Evolutionary conservation across 1,284 basidiomycete species (phyloP).

Genomic region (Uromyces viciae-fabae): DNA sequence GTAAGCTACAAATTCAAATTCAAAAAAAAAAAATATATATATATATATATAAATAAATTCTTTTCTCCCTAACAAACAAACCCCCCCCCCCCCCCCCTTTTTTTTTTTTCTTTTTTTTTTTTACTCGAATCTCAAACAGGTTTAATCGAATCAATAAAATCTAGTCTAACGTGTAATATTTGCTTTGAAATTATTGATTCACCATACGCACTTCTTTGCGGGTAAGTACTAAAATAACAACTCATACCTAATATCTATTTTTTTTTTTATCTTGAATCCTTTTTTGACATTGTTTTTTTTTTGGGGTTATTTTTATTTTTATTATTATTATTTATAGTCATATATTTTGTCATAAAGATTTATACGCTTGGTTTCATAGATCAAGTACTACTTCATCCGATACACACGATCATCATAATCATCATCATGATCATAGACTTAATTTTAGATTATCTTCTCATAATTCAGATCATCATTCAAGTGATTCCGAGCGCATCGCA

Average conservation of each 20-base stretch:
- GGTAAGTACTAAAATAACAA: slow-evolving; percentile 11
- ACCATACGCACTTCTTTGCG: slow-evolving; percentile 46
- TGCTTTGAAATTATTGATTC: slow-evolving; percentile 47
- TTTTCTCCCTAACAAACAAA: too few relatives aligned
- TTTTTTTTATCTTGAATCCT: too few relatives aligned
- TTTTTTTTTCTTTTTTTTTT: background rate
- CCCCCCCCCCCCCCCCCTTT: background rate
- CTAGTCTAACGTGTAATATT: slow-evolving; percentile 47
- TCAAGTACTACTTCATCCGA: slow-evolving; percentile 4
- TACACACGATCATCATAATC: background rate
- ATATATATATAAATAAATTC: too few relatives aligned
- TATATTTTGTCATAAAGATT: slow-evolving; percentile 48
- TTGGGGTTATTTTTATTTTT: too few relatives aligned
- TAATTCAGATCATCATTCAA: background rate
- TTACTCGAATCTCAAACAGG: slow-evolving; percentile 33
- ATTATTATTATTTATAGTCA: slow-evolving; percentile 45
- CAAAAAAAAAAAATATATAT: background rate
- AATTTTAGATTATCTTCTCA: background rate
- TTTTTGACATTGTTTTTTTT: background rate
- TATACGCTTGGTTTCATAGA: slow-evolving; percentile 48
- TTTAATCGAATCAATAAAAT: slow-evolving; percentile 35
- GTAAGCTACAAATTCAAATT: background rate
- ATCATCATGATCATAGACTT: background rate
- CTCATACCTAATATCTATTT: background rate
- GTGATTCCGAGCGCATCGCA: slow-evolving; percentile 1